These are phyloP conservation scores for Fusarium sp. DNA, from an alignment of 2,329 filamentous ascomycete genomes.

Conservation along the genomic window DNA sequence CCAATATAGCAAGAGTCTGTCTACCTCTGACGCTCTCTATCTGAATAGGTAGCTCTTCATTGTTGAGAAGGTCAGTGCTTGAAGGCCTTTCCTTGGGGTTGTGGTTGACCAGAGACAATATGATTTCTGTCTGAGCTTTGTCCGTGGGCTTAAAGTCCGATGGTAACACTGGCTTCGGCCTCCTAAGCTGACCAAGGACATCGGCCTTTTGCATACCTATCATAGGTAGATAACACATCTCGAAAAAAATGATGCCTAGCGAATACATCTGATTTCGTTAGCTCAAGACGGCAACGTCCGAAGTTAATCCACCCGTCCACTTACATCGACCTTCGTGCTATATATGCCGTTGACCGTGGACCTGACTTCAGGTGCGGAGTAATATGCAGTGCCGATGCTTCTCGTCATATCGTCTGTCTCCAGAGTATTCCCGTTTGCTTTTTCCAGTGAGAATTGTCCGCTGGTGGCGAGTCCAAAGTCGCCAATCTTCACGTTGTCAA, in stretches of 20 bases:
- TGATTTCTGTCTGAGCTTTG: constrained; percentile 80
- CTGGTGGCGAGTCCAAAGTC: constrained; percentile 96
- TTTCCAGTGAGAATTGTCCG: constrained; percentile 76
- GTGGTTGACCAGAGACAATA: constrained; percentile 81
- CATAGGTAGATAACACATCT: constrained; percentile 84
- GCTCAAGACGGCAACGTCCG: neutral
- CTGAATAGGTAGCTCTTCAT: constrained; percentile 86
- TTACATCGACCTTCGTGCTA: constrained; percentile 88
- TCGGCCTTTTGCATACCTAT: constrained; percentile 71
- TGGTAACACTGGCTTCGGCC: constrained; percentile 74
- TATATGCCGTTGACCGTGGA: constrained; percentile 79
- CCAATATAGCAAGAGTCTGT: constrained; percentile 80
- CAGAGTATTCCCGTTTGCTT: constrained; percentile 49
- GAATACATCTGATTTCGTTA: constrained; percentile 80
- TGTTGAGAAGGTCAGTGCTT: constrained; percentile 81
- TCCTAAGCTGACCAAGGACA: constrained; percentile 73
- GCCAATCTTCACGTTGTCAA: constrained; percentile 92
- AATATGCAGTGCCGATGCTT: constrained; percentile 81
- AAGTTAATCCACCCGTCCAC: constrained; percentile 41
- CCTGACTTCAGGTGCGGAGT: constrained; percentile 90
- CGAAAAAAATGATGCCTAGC: constrained; percentile 95
- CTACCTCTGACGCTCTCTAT: constrained; percentile 93
- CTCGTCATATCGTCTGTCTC: constrained; percentile 72
- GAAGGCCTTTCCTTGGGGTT: constrained; percentile 84
- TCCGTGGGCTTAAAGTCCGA: constrained; percentile 73